Evolutionary conservation across 2,329 filamentous ascomycete species (phyloP).

Genomic region (Fusarium graminum): DNA sequence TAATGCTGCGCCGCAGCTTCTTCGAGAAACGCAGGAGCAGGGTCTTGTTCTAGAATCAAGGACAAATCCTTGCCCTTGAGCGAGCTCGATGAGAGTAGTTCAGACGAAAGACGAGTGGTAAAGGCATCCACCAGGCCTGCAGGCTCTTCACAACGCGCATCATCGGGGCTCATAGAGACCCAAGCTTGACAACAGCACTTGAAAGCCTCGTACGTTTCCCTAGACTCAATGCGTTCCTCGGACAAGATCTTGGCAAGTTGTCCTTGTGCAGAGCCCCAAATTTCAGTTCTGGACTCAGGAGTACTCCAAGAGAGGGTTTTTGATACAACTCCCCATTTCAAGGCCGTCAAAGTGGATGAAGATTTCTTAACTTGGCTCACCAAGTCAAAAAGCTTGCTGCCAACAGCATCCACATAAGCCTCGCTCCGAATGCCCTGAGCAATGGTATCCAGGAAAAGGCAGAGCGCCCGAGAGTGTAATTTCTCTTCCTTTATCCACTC

Average conservation of each 20-base stretch:
- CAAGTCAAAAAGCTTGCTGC: conserved; percentile 56
- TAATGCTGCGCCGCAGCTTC: conserved; percentile 51
- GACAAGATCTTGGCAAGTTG: conserved; percentile 52
- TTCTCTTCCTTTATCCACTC: conserved; percentile 58
- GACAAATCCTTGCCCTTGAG: conserved; percentile 44
- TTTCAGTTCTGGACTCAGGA: conserved; percentile 47
- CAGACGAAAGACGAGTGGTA: conserved; percentile 51
- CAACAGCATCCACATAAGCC: conserved; percentile 58
- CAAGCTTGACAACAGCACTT: conserved; percentile 57
- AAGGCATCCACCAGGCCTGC: conserved; percentile 53
- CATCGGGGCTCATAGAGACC: conserved; percentile 56
- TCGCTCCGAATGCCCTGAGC: conserved; percentile 58
- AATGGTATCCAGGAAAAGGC: conserved; percentile 60
- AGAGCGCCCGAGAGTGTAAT: conserved; percentile 51
- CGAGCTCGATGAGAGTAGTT: conserved; percentile 46
- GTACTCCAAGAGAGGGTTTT: conserved; percentile 54
- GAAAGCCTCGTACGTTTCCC: conserved; percentile 58
- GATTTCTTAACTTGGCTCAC: conserved; percentile 50
- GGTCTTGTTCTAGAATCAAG: conserved; percentile 25
- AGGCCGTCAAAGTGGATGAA: conserved; percentile 50
- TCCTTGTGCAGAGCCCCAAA: conserved; percentile 54
- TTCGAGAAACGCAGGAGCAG: conserved; percentile 45
- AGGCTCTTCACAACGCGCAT: conserved; percentile 48
- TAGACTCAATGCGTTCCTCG: conserved; percentile 51
- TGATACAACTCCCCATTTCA: conserved; percentile 59